Evolutionary conservation across 208 protist species (phyloP).

Genomic region (Leishmania martiniquensis): DNA sequence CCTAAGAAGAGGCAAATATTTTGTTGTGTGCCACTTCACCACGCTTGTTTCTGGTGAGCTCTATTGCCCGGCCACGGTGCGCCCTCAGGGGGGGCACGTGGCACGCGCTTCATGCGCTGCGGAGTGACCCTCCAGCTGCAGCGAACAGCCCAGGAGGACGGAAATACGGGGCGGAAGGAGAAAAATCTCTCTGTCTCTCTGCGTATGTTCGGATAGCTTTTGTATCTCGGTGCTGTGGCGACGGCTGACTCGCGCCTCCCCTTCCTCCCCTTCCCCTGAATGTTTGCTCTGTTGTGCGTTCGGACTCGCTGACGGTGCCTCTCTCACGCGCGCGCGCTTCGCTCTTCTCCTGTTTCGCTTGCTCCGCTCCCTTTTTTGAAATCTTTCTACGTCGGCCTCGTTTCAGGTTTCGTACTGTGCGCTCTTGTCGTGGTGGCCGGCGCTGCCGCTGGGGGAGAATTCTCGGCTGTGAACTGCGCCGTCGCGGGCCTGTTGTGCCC

Average conservation of each 20-base stretch:
- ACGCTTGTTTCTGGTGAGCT: background rate
- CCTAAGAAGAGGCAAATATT: background rate
- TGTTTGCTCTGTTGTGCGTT: no score
- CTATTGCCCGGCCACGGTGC: background rate
- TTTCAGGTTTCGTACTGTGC: no score
- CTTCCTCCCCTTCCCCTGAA: no score
- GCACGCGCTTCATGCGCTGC: no score
- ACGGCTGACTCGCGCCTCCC: no score
- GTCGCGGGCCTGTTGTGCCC: background rate
- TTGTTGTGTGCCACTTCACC: background rate
- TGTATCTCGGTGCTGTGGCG: no score
- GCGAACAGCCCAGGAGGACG: background rate
- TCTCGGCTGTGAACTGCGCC: background rate
- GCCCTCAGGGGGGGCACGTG: background rate
- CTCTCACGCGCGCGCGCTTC: no score
- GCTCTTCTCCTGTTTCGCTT: background rate
- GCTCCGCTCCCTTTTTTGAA: slow-evolving; percentile 2
- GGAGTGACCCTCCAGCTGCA: background rate
- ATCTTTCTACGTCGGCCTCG: no score
- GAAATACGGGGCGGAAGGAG: background rate
- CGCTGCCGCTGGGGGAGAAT: background rate
- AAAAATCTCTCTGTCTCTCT: background rate
- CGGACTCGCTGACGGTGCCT: no score
- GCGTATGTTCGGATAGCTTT: slow-evolving; percentile 8
- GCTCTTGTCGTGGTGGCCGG: background rate